A percentile compares a stretch with the other conserved stretches of the same genome.
phyloP scores from a whole-genome alignment of 768 basidiomycete genomes.

The Polyporus arcularius region DNA sequence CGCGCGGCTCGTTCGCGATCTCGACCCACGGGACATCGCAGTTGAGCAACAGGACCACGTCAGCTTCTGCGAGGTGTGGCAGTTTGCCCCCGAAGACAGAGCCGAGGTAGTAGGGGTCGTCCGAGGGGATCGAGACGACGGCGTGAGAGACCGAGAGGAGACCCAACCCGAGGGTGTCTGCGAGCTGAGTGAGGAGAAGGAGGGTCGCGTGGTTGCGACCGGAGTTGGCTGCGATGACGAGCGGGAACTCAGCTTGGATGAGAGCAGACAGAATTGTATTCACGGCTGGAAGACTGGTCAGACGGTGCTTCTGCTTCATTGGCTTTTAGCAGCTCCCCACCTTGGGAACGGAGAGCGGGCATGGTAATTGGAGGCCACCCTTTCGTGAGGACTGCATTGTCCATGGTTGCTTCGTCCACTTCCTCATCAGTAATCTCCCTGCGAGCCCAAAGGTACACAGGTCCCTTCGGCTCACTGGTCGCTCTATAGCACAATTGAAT shows the following conservation, averaged over 20 bases:
- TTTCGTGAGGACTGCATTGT: slow-evolving; percentile 29
- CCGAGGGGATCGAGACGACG: slow-evolving; percentile 54
- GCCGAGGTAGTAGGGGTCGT: slow-evolving; percentile 56
- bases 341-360: slow-evolving; percentile 43
- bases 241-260: slow-evolving; percentile 49
- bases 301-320: too few species aligned
- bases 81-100: slow-evolving; percentile 51
- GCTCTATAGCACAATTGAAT: slow-evolving; percentile 43
- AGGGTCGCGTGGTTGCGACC: slow-evolving; percentile 57
- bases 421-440: slow-evolving; percentile 74
- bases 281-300: slow-evolving; percentile 23
- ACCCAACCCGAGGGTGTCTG: slow-evolving; percentile 54
- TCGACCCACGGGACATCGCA: slow-evolving; percentile 69
- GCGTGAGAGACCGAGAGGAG: slow-evolving; percentile 54
- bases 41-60: slow-evolving; percentile 67
- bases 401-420: slow-evolving; percentile 41
- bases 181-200: slow-evolving; percentile 46
- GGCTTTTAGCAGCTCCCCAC: slow-evolving; percentile 13
- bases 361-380: slow-evolving; percentile 58
- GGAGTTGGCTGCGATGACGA: slow-evolving; percentile 65
- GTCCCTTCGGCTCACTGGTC: slow-evolving; percentile 69
- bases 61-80: slow-evolving; percentile 50
- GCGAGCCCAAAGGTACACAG: slow-evolving; percentile 73
- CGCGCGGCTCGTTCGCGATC: slow-evolving; percentile 40
- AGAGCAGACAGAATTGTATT: slow-evolving; percentile 50